phyloP scores from a whole-genome alignment of 2,329 filamentous ascomycete species.

The Penicillium sp. region DNA sequence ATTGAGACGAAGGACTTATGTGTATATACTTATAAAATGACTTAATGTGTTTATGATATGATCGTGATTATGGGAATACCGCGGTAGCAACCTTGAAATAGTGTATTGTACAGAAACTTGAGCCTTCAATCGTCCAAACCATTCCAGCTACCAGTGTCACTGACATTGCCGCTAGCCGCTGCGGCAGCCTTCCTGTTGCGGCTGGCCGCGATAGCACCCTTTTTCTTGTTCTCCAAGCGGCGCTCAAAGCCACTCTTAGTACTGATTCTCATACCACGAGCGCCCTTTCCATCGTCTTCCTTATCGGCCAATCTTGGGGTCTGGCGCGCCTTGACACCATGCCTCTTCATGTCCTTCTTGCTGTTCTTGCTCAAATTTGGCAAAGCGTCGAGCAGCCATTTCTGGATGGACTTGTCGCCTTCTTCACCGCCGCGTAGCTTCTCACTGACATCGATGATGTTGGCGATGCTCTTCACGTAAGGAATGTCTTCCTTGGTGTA shows the following conservation, averaged over 20 bases:
- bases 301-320: slow-evolving; percentile 35
- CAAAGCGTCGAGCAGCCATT: slow-evolving; percentile 80
- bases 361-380: slow-evolving; percentile 76
- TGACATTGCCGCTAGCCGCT: slow-evolving; percentile 20
- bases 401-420: slow-evolving; percentile 56
- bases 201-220: slow-evolving; percentile 39
- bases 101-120: slow-evolving; percentile 15
- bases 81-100: background rate
- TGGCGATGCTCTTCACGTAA: slow-evolving; percentile 81
- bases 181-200: slow-evolving; percentile 27
- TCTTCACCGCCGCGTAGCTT: slow-evolving; percentile 48
- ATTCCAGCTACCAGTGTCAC: slow-evolving; percentile 31
- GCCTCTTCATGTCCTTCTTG: slow-evolving; percentile 69
- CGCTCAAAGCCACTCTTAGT: slow-evolving; percentile 46
- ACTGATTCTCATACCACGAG: slow-evolving; percentile 57
- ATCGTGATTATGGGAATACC: slow-evolving; percentile 7
- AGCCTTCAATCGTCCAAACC: slow-evolving; percentile 33
- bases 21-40: slow-evolving; percentile 3
- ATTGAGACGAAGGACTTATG: background rate
- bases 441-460: slow-evolving; percentile 78
- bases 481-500: slow-evolving; percentile 94
- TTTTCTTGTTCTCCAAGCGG: slow-evolving; percentile 39
- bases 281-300: slow-evolving; percentile 38
- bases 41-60: slow-evolving; percentile 11
- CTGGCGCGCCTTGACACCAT: slow-evolving; percentile 67